phyloP scores from a whole-genome alignment of 2,329 filamentous ascomycete genomes.

The Reticulascus tulasneorum region DNA sequence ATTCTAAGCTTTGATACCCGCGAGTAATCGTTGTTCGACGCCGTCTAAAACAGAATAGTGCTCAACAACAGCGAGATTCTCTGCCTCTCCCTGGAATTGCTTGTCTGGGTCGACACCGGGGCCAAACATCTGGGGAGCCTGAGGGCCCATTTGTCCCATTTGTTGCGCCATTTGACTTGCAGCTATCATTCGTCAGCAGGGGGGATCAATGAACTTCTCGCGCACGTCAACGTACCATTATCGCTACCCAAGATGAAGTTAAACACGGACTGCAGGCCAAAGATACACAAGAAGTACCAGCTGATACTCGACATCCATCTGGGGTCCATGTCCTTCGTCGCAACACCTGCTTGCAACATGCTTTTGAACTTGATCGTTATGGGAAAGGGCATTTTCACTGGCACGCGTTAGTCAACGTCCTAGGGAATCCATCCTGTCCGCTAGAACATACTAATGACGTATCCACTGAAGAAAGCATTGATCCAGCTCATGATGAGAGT shows the following conservation, averaged over 20 bases:
- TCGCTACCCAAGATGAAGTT: constrained; percentile 95
- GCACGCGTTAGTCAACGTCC: constrained; percentile 17
- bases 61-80: constrained; percentile 93
- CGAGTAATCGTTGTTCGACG: constrained; percentile 79
- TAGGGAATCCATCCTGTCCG: not conserved
- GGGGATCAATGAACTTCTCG: not conserved
- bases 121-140: constrained; percentile 69
- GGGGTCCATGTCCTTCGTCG: constrained; percentile 92
- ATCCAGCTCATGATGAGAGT: constrained; percentile 99
- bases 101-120: constrained; percentile 95
- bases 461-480: constrained; percentile 97
- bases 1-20: constrained; percentile 39
- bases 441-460: constrained; percentile 74
- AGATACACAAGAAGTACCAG: constrained; percentile 98
- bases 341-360: constrained; percentile 96
- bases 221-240: constrained; percentile 63
- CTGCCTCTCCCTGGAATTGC: constrained; percentile 85
- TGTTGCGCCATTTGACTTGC: constrained; percentile 90
- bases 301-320: constrained; percentile 98
- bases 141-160: constrained; percentile 69
- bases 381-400: constrained; percentile 94
- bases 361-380: constrained; percentile 99
- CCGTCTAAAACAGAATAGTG: constrained; percentile 89
- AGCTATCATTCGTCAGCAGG: constrained; percentile 50
- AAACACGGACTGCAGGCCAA: constrained; percentile 94